Base-by-base conservation (phyloP, 495 filamentous ascomycete genomes). In the Saxispiralis lemnorum region DNA sequence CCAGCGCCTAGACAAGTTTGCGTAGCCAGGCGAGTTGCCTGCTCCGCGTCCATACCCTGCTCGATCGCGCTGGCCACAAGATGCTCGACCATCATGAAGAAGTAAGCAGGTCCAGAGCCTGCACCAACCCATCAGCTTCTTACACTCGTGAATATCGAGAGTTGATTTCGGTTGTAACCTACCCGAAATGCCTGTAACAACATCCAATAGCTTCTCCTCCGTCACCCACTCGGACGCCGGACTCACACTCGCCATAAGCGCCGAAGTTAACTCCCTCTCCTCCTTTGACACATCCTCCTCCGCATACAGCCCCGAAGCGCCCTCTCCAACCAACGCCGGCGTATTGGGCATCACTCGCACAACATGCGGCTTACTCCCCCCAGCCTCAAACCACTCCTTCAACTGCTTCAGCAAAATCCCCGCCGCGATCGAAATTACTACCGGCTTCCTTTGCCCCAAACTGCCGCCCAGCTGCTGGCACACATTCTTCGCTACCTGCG, bases 281-380 rank as follows among this genome's bases (percentile, higher is more conserved):
- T 38, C 50, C 13, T 46, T 36, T 7, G 56, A 47, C 13, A 61
- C 58, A 10, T 56, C 56, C 12, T 48, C 52, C 38, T 51, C 51
- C 0, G 60, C 59, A 45, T 51, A 61, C 9, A 63, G 51, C 6
- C 60, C 60, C 2, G 56, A 56, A 7, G 60, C 60, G 31, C 60
- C 60, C 38, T 63, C 60, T 18, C 56, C 54, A 13, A 61, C 47
- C 24, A 63, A 41, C 2, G 60, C 58, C n/a, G 60, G 60, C n/a
- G 60, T 63, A 39, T 63, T 63, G 6, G 60, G 60, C 60, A 63
- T 63, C 35, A 61, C 60, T 15, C 60, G 52, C 7, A 63, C 49
- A 28, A 61, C 55, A 20, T 55, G 56, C 6, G 56, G 56, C 7
- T 47, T 45, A 31, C 53, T 51, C 4, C 58, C 58, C 38, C 52